Evolutionary conservation across 108 stramenopile genomes (phyloP), one percentile per base, ranked within the genome.

Genomic region (Poteriospumella lacustris): DNA sequence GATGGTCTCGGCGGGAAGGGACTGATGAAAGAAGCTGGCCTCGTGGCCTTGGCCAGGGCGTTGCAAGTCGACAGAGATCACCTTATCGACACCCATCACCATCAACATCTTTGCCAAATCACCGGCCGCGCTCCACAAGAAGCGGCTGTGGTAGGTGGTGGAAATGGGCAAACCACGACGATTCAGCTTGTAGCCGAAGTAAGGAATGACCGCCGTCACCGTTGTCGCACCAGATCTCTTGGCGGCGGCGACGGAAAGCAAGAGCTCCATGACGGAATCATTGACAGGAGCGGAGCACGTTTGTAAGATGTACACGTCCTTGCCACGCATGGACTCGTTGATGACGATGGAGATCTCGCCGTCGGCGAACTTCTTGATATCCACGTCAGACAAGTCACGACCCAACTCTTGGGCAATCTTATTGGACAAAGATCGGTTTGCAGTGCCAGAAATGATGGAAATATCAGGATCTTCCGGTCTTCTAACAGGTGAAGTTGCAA

Each of bases 141-240:
- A 67, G 40, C 64, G 64, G 12, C 12, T 40, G 19, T 67, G 64
- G 19, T 67, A 19, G 9, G 64, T 67, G 15, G 64, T 31, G 19
- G 64, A 67, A 40, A 67, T 67, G 19, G 64, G 64, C 31, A 40
- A 38, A 12, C 64, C 64, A 67, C 64, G 64, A 67, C 64, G 64
- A 67, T 67, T 38, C 39, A 40, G 19, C 31, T 67, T 67, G 79
- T 94, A 94, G 3, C 94, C 92, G 87, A 90, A 94, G 80, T 93
- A 94, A 0, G 94, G 94, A 59, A 94, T 89, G 9, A 94, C 89
- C 0, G 88, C 91, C 42, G 88, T 91, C 29, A 92, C 89, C 5
- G 84, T 68, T 64, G 91, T 94, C 44, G 90, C 94, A 58, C 87
- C 87, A 26, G 91, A 90, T 29, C 91, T 72, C 36, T 91, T 77